Conservation (phyloP, 1,139 yeast species). For the Saccharomycopsis hybrid region DNA sequence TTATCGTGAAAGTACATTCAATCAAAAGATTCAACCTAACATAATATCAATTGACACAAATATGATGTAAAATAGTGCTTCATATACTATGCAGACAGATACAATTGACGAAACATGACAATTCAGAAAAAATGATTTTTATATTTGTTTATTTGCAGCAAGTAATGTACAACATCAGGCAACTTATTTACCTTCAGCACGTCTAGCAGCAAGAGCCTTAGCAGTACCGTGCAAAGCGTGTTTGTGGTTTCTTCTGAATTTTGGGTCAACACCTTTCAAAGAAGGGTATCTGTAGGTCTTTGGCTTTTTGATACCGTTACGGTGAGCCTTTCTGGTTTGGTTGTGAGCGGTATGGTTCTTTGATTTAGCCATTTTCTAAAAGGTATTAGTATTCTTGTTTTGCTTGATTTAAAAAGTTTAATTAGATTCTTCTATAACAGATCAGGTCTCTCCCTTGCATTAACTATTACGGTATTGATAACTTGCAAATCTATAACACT, state of each 20-base stretch:
- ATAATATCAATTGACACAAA: no score
- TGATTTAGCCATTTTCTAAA: constrained; percentile 78
- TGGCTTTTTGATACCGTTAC: constrained; percentile 99
- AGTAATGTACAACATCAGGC: not conserved
- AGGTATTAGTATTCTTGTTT: not conserved
- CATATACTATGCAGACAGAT: no score
- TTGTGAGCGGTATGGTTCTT: constrained; percentile 99
- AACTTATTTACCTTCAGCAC: constrained; percentile 32
- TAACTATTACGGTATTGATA: no score
- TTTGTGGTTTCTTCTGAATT: constrained; percentile 99
- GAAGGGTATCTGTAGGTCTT: constrained; percentile 97
- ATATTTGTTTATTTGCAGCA: no score
- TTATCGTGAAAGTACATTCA: no score
- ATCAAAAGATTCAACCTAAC: no score
- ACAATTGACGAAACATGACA: no score
- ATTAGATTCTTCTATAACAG: not conserved
- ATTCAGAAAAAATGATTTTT: no score
- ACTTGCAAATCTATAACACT: no score
- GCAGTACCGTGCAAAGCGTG: constrained; percentile 98
- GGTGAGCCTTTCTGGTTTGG: constrained; percentile 99
- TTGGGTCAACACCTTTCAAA: constrained; percentile 97
- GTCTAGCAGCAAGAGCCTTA: constrained; percentile 81
- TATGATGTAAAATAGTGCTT: no score
- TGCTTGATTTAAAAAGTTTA: no score
- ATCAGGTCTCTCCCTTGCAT: not conserved